Evolutionary conservation across 75 land plant species (phyloP).

Genomic region (Ceratopteris richardii): DNA sequence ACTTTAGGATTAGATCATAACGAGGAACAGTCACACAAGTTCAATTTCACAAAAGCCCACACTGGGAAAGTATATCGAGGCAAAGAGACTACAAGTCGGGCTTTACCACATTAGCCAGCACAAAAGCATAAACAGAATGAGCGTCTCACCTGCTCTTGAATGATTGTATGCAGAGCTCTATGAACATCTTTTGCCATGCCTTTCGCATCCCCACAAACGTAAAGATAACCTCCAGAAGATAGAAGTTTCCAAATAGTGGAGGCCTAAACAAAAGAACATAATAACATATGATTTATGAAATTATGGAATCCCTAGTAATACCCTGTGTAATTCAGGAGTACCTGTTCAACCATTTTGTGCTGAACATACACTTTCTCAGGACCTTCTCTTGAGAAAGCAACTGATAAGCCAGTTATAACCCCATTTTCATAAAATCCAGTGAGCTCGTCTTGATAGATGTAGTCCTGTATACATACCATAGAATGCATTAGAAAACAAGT

Average conservation of each 20-base stretch:
- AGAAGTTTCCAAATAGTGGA: slow-evolving; percentile 5
- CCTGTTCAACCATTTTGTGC: slow-evolving; percentile 36
- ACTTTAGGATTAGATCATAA: too few relatives aligned
- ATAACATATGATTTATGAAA: not conserved
- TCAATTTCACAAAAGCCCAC: too few relatives aligned
- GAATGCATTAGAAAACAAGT: not conserved
- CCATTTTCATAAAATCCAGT: slow-evolving; percentile 24
- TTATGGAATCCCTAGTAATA: not conserved
- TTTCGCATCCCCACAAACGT: slow-evolving; percentile 31
- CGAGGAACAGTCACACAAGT: too few relatives aligned
- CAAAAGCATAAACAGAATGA: too few relatives aligned
- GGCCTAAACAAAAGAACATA: not conserved
- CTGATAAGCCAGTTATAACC: slow-evolving; percentile 8
- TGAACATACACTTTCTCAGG: slow-evolving; percentile 39
- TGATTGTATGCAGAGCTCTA: slow-evolving; percentile 6
- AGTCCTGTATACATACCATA: slow-evolving; percentile 23
- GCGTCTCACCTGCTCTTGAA: slow-evolving; percentile 11
- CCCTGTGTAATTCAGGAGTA: not conserved
- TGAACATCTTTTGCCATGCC: slow-evolving; percentile 28
- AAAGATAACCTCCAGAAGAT: slow-evolving; percentile 18
- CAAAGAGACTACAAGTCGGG: too few relatives aligned
- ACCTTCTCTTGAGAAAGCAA: slow-evolving; percentile 46
- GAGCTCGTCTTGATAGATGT: slow-evolving; percentile 40
- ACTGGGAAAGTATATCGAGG: too few relatives aligned
- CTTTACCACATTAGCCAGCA: too few relatives aligned